Evolutionary conservation across 2,329 filamentous ascomycete genomes (phyloP), one percentile per base, ranked within the genome.

Genomic region (Sclerotinia spermophila): DNA sequence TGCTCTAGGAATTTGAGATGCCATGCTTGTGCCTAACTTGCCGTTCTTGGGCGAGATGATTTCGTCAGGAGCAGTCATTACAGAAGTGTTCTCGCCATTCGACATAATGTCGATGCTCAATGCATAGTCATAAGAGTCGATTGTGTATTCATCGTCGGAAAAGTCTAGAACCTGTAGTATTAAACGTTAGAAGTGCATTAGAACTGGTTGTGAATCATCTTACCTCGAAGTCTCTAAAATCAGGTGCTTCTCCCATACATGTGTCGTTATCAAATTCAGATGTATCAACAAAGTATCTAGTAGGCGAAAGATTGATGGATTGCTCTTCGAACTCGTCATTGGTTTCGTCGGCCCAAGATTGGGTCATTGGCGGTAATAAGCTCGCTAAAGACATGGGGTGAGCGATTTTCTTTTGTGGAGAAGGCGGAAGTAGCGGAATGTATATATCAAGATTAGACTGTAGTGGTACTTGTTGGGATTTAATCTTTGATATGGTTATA

Each of bases 361-460:
- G 53, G 17, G 62, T 53, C 48, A 66, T 27, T 4, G 62, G 45
- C 40, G 62, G 45, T 6, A 53, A 17, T 30, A 66, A 35, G 5
- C 17, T 66, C 62, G 62, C 62, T 66, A 66, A 66, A 66, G 62
- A 53, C 62, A 66, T 53, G 3, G 10, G n/a, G 53, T n/a, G 15
- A 19, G 24, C 5, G 35, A 17, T 40, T 30, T 35, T 53, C 10
- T 21, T 11, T n/a, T 17, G 33, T 53, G n/a, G 40, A 38, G 53
- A 24, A 30, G 35, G 17, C n/a, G n/a, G n/a, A n/a, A n/a, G 35
- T 53, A 53, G 38, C n/a, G 2, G 10, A 21, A 30, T 24, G 15
- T 42, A 17, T 24, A 21, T 15, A 42, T n/a, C 62, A 30, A 5
- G 15, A n/a, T 3, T 40, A 2, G 17, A 27, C n/a, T 24, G 30